Conservation (phyloP, 768 basidiomycete species). For the Pholiota conissans region DNA sequence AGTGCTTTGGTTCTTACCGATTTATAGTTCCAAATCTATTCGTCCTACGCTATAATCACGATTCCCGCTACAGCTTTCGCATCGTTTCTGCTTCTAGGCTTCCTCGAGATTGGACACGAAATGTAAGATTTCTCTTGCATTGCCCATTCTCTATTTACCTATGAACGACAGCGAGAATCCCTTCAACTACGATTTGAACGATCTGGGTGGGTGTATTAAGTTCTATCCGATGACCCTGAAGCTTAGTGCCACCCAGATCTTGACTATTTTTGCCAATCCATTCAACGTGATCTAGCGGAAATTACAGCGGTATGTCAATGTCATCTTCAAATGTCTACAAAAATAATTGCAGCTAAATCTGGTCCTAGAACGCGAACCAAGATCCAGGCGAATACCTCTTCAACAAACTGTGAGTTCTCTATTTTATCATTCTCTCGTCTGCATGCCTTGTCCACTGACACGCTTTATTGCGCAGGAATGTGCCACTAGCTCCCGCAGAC, state of each 20-base stretch:
- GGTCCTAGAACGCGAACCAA: slow-evolving; percentile 47
- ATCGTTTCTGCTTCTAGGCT: slow-evolving; percentile 56
- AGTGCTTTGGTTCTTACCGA: not conserved
- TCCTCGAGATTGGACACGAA: slow-evolving; percentile 65
- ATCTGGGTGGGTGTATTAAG: slow-evolving; percentile 43
- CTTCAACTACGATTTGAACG: slow-evolving; percentile 63
- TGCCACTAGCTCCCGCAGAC: slow-evolving; percentile 66
- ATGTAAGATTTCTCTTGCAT: slow-evolving; percentile 35
- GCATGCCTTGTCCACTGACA: not conserved
- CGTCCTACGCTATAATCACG: slow-evolving; percentile 43
- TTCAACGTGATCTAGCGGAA: slow-evolving; percentile 65
- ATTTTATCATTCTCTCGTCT: not conserved
- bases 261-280: slow-evolving; percentile 61
- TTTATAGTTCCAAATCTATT: slow-evolving; percentile 51
- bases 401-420: slow-evolving; percentile 33
- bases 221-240: too few species aligned
- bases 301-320: slow-evolving; percentile 59
- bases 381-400: slow-evolving; percentile 53
- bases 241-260: slow-evolving; percentile 37
- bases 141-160: not conserved
- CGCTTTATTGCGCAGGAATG: slow-evolving; percentile 46
- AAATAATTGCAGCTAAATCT: not conserved
- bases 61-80: slow-evolving; percentile 59
- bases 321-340: slow-evolving; percentile 4
- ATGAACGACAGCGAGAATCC: slow-evolving; percentile 49